These are phyloP conservation scores for Ceratobasidium sp. DNA, from an alignment of 1,284 basidiomycete species.

Conservation along the genomic window DNA sequence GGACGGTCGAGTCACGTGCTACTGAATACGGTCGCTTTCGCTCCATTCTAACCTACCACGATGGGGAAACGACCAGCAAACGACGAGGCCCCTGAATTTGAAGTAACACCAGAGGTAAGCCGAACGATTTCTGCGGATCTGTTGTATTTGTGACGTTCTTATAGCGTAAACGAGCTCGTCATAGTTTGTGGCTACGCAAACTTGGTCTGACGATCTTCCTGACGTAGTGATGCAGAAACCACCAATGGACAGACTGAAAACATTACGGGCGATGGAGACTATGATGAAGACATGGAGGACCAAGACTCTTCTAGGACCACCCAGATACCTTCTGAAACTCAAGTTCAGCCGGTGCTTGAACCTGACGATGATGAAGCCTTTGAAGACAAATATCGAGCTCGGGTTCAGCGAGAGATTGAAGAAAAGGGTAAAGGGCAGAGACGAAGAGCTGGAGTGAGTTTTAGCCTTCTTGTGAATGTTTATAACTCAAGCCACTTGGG, in stretches of 20 bases:
- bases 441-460: conserved; percentile 14
- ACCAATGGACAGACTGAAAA: conserved; percentile 21
- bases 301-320: neutral
- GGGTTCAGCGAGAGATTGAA: conserved; percentile 38
- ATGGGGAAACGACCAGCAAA: conserved; percentile 45
- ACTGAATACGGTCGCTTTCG: too few relatives aligned
- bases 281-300: conserved; percentile 12
- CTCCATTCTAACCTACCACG: neutral
- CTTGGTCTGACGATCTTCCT: neutral
- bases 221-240: neutral
- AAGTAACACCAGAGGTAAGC: conserved; percentile 37
- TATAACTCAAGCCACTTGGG: neutral
- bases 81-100: conserved; percentile 26
- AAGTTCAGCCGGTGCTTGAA: conserved; percentile 22
- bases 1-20: too few relatives aligned
- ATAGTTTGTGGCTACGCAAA: conserved; percentile 31
- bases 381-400: conserved; percentile 41
- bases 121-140: neutral
- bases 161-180: conserved; percentile 41
- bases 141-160: conserved; percentile 11
- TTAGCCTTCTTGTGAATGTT: neutral
- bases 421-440: conserved; percentile 32
- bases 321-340: conserved; percentile 11
- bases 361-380: conserved; percentile 40
- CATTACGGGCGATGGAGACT: neutral